phyloP scores from a whole-genome alignment of 441 rosid species.

The Euphorbia celastroides region DNA sequence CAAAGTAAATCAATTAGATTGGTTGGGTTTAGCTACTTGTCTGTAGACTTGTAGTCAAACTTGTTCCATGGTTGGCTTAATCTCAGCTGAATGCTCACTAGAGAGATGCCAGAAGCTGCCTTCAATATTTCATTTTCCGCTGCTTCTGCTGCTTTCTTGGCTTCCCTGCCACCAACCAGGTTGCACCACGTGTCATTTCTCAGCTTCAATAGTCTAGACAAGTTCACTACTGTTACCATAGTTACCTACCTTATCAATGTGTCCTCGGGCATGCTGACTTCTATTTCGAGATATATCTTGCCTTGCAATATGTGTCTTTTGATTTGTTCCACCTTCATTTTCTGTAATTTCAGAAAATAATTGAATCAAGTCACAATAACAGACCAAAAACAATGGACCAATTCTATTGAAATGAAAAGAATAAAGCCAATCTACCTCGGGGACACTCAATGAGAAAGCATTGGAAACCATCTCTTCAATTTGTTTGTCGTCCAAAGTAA shows the following conservation, averaged over 20 bases:
- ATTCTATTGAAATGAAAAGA: not conserved
- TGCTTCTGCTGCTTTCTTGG: conserved; percentile 58
- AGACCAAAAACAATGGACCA: too few relatives aligned
- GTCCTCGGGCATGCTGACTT: conserved; percentile 57
- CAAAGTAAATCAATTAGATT: too few relatives aligned
- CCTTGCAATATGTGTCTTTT: conserved; percentile 64
- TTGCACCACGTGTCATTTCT: not conserved
- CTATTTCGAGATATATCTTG: conserved; percentile 55
- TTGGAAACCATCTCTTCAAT: conserved; percentile 40
- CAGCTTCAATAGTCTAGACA: not conserved
- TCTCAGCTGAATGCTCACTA: conserved; percentile 53
- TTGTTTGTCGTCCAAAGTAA: conserved; percentile 33
- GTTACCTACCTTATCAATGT: conserved; percentile 40
- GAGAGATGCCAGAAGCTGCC: conserved; percentile 41
- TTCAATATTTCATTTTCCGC: conserved; percentile 60
- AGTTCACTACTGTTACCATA: not conserved
- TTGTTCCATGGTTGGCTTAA: conserved; percentile 48
- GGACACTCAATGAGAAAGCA: conserved; percentile 39
- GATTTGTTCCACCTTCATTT: conserved; percentile 54
- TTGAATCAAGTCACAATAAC: too few relatives aligned
- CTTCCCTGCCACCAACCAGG: conserved; percentile 43
- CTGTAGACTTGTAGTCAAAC: conserved; percentile 2
- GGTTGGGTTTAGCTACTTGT: too few relatives aligned
- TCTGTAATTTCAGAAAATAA: conserved; percentile 32
- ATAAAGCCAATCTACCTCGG: conserved; percentile 35